These are phyloP conservation scores for Cystobasidium sp. DNA, from an alignment of 1,284 basidiomycete genomes.

Conservation along the genomic window DNA sequence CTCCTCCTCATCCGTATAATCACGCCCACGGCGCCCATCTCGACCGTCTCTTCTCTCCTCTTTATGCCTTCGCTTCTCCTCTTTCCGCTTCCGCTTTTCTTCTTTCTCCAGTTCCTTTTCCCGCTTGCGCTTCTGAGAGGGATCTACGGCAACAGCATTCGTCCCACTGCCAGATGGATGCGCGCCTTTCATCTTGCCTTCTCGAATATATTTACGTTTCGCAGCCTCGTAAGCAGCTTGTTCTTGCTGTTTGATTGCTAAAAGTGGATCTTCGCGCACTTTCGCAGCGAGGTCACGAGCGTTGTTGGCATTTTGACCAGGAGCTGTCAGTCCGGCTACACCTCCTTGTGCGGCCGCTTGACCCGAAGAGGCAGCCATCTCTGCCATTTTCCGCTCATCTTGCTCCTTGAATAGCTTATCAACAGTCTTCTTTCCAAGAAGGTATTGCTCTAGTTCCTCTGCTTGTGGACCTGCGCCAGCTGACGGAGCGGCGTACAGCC, in stretches of 20 bases:
- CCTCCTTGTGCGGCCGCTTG: slow-evolving; percentile 61
- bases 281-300: slow-evolving; percentile 86
- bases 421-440: slow-evolving; percentile 97
- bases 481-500: slow-evolving; percentile 98
- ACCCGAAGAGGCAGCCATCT: slow-evolving; percentile 21
- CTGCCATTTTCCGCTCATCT: slow-evolving; percentile 69
- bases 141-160: slow-evolving; percentile 59
- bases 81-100: slow-evolving; percentile 61
- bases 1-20: neutral
- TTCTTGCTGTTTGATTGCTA: slow-evolving; percentile 97
- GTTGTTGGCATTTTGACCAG: slow-evolving; percentile 78
- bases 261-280: slow-evolving; percentile 90
- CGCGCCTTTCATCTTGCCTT: slow-evolving; percentile 74
- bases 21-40: neutral
- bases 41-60: slow-evolving; percentile 56
- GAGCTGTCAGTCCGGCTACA: slow-evolving; percentile 60
- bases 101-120: slow-evolving; percentile 74
- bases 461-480: slow-evolving; percentile 78
- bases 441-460: slow-evolving; percentile 92
- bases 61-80: slow-evolving; percentile 62
- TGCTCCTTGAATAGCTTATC: slow-evolving; percentile 86
- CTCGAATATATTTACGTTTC: slow-evolving; percentile 85
- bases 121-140: slow-evolving; percentile 68
- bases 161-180: slow-evolving; percentile 69
- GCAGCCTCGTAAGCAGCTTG: slow-evolving; percentile 88